These are phyloP conservation scores for Neurospora sp. DNA, from an alignment of 495 filamentous ascomycete species.

Conservation along the genomic window DNA sequence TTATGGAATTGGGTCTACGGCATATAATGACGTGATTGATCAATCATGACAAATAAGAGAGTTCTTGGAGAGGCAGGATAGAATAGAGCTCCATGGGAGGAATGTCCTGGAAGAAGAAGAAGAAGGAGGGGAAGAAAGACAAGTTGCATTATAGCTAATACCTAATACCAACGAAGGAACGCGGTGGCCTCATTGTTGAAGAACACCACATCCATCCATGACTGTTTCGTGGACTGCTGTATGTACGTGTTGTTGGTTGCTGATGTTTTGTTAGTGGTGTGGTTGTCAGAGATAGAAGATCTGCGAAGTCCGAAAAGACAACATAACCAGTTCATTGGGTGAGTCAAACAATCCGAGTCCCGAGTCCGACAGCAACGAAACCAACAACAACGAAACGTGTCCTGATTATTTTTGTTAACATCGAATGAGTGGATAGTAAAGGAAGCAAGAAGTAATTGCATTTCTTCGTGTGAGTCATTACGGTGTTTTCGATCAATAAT, in stretches of 20 bases:
- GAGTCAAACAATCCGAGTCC: neutral
- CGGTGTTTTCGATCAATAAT: neutral
- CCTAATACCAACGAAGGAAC: neutral
- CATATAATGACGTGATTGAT: neutral
- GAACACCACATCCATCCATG: neutral
- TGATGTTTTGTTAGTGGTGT: neutral
- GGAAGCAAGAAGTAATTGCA: neutral
- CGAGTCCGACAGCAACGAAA: neutral
- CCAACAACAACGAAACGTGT: neutral
- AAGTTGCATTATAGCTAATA: neutral
- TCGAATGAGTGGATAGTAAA: neutral
- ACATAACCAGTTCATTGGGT: neutral
- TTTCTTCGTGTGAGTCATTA: neutral
- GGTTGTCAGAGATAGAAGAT: neutral
- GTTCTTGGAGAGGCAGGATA: neutral
- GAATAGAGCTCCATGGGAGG: neutral
- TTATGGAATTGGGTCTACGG: neutral
- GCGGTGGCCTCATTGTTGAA: neutral
- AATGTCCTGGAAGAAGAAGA: neutral
- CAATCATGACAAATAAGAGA: neutral
- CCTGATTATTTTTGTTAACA: neutral
- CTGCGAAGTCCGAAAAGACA: neutral
- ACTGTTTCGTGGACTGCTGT: neutral
- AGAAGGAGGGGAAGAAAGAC: neutral
- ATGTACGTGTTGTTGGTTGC: neutral